Evolutionary conservation across 2,329 filamentous ascomycete species (phyloP).

Genomic region (Alternaria viburni): DNA sequence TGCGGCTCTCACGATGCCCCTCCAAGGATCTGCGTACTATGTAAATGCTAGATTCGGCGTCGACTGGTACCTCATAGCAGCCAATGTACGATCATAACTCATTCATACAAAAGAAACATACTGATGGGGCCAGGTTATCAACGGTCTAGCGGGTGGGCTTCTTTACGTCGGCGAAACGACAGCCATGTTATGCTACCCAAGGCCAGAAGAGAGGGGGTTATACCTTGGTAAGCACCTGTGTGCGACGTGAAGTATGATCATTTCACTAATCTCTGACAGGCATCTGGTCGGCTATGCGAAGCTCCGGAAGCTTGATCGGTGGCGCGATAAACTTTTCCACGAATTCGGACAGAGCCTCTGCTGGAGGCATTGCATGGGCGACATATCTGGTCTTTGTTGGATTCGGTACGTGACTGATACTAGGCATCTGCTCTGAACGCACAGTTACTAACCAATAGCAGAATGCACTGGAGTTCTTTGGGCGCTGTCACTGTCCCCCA

Average conservation of each 20-base stretch:
- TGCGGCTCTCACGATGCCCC: constrained; percentile 12
- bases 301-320: constrained; percentile 13
- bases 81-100: constrained; percentile 1
- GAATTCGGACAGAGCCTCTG: background rate
- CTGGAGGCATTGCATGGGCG: constrained; percentile 9
- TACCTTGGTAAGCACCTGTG: constrained; percentile 7
- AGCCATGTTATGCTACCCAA: constrained; percentile 16
- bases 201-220: constrained; percentile 10
- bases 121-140: constrained; percentile 4
- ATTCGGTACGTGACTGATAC: constrained; percentile 3
- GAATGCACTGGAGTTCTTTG: constrained; percentile 12
- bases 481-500: constrained; percentile 10
- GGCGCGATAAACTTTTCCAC: constrained; percentile 17
- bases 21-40: constrained; percentile 15
- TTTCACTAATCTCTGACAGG: background rate
- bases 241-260: background rate
- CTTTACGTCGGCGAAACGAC: constrained; percentile 17
- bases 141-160: constrained; percentile 7
- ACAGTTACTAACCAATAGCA: background rate
- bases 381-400: constrained; percentile 16
- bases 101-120: background rate
- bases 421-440: background rate
- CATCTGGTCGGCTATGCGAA: constrained; percentile 19
- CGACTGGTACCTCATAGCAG: constrained; percentile 9
- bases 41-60: constrained; percentile 7